Evolutionary conservation across 345 rosid genomes (phyloP).

Genomic region (Odontarrhena argentea): DNA sequence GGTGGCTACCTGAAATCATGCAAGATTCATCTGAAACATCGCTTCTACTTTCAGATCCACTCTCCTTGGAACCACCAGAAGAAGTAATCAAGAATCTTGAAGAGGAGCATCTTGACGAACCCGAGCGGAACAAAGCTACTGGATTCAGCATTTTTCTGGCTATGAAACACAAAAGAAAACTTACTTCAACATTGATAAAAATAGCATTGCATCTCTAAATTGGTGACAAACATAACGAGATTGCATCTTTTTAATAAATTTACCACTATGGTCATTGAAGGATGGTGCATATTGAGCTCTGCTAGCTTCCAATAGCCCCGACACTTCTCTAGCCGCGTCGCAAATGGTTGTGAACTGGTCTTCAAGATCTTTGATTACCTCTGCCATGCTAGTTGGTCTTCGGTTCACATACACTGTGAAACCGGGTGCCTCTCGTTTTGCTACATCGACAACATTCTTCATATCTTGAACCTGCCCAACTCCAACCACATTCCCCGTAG

Average conservation of each 20-base stretch:
- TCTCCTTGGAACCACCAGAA: conserved; percentile 59
- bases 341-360: conserved; percentile 69
- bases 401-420: conserved; percentile 88
- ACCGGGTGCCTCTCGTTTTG: conserved; percentile 64
- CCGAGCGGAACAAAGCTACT: conserved; percentile 83
- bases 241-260: conserved; percentile 9
- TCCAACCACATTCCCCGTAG: conserved; percentile 54
- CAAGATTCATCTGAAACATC: conserved; percentile 50
- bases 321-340: conserved; percentile 74
- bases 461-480: conserved; percentile 54
- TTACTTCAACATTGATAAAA: neutral
- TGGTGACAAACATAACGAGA: conserved; percentile 2
- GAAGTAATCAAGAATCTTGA: conserved; percentile 70
- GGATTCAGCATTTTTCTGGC: conserved; percentile 93
- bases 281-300: conserved; percentile 61
- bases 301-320: conserved; percentile 75
- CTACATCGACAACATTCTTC: conserved; percentile 45
- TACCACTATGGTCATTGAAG: conserved; percentile 76
- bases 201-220: neutral
- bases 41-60: conserved; percentile 50
- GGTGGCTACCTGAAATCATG: conserved; percentile 74
- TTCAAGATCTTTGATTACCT: conserved; percentile 91
- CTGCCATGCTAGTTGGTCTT: conserved; percentile 93
- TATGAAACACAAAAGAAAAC: conserved; percentile 42
- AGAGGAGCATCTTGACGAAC: conserved; percentile 85